These are phyloP conservation scores for Calonectria fujianensis DNA, from an alignment of 2,329 filamentous ascomycete species.

Conservation along the genomic window DNA sequence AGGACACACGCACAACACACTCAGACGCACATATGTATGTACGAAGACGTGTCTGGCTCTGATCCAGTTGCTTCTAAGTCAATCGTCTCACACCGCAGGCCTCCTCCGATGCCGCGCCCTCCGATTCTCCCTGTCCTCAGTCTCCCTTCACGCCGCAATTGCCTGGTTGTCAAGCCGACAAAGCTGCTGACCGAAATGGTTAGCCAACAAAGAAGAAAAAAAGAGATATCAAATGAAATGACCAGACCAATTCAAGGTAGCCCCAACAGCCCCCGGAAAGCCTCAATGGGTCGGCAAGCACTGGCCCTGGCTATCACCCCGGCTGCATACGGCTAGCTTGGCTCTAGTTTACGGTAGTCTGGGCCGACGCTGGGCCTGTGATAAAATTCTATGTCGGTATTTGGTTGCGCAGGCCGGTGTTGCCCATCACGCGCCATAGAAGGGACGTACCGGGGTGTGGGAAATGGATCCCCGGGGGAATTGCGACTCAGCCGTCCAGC, in stretches of 20 bases:
- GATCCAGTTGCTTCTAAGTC: conserved; percentile 8
- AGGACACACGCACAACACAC: neutral
- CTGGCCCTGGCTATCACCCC: conserved; percentile 33
- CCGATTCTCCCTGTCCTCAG: conserved; percentile 17
- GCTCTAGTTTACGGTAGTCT: conserved; percentile 27
- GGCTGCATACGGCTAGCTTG: conserved; percentile 36
- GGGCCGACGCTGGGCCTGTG: conserved; percentile 21
- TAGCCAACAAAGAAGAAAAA: neutral
- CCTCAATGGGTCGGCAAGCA: conserved; percentile 20
- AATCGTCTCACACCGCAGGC: conserved; percentile 7
- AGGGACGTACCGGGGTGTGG: conserved; percentile 2
- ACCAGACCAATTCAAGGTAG: conserved; percentile 29
- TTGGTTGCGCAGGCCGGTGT: conserved; percentile 18
- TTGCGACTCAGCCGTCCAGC: conserved; percentile 26
- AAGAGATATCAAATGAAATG: conserved; percentile 6
- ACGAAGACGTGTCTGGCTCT: conserved; percentile 21
- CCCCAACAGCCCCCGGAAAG: conserved; percentile 2
- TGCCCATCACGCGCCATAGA: conserved; percentile 40
- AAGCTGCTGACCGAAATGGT: conserved; percentile 10
- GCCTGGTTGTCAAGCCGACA: conserved; percentile 24
- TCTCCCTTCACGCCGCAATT: conserved; percentile 13
- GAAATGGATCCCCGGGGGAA: conserved; percentile 11
- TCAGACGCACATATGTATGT: conserved; percentile 27
- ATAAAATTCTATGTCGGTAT: conserved; percentile 25
- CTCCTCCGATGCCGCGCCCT: conserved; percentile 16